Evolutionary conservation across 441 rosid genomes (phyloP).

Genomic region (Gossypium gossypioides): DNA sequence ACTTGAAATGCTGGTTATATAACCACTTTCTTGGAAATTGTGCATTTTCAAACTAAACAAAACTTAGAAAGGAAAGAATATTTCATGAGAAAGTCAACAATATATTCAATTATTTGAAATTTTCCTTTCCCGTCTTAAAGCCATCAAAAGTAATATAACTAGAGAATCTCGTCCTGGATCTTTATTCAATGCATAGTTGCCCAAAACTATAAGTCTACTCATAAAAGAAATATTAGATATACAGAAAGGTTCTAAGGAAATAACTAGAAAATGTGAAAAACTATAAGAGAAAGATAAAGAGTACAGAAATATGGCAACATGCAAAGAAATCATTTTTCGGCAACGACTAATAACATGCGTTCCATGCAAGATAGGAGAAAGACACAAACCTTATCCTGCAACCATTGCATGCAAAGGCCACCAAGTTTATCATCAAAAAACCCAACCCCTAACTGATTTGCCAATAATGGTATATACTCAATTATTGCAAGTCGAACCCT

Average conservation of each 20-base stretch:
- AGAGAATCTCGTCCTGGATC: background rate
- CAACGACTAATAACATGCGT: too few species aligned
- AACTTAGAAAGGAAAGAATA: background rate
- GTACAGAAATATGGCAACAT: background rate
- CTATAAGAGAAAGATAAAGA: background rate
- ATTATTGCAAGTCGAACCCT: conserved; percentile 97
- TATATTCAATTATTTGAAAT: background rate
- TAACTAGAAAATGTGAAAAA: background rate
- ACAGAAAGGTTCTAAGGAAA: background rate
- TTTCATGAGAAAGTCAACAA: background rate
- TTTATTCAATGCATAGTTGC: background rate
- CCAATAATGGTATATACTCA: conserved; percentile 90
- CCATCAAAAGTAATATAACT: background rate
- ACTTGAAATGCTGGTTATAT: background rate
- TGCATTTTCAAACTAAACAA: background rate
- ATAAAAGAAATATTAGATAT: background rate
- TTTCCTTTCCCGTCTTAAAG: background rate
- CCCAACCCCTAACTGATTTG: conserved; percentile 90
- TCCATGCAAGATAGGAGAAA: background rate
- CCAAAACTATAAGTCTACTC: background rate
- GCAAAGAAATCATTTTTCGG: background rate
- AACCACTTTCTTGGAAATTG: background rate
- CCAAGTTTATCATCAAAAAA: conserved; percentile 93
- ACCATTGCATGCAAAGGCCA: conserved; percentile 93
- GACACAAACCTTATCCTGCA: conserved; percentile 72